phyloP scores from a whole-genome alignment of 306 rosid species.

The Gleditsia sinensis region DNA sequence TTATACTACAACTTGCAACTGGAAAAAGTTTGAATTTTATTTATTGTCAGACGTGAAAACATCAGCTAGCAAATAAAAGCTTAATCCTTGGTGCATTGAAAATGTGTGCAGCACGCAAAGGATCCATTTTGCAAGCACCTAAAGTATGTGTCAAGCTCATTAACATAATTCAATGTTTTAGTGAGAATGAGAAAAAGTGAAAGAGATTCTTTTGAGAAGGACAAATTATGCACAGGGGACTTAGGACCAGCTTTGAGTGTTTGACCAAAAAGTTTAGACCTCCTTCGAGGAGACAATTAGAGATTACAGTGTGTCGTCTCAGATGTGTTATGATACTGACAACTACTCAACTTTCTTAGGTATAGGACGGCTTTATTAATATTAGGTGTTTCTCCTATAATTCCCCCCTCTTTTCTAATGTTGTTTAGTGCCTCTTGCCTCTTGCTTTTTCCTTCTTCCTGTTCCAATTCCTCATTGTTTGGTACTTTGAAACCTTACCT shows the following conservation, averaged over 20 bases:
- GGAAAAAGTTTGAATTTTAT: no score
- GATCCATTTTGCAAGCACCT: background rate
- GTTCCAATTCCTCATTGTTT: conserved; percentile 4
- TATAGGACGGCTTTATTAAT: conserved; percentile 47
- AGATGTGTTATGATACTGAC: conserved; percentile 60
- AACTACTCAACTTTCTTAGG: conserved; percentile 52
- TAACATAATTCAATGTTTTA: background rate
- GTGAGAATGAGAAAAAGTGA: background rate
- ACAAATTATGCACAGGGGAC: background rate
- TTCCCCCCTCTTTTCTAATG: conserved; percentile 44
- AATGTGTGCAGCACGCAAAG: conserved; percentile 12
- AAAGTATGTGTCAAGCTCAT: background rate
- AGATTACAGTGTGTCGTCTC: conserved; percentile 65
- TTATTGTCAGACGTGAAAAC: background rate
- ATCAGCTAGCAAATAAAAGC: no score
- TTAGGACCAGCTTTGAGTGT: conserved; percentile 22
- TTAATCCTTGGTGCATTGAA: background rate
- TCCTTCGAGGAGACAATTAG: conserved; percentile 54
- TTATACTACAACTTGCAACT: no score
- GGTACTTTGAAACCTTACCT: conserved; percentile 37
- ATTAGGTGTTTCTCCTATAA: conserved; percentile 36
- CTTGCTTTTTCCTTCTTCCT: background rate
- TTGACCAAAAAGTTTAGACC: conserved; percentile 29
- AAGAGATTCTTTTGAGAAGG: conserved; percentile 24
- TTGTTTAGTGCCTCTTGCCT: no score